Conservation (phyloP, 2,329 filamentous ascomycete species). For the Colletotrichum agaves region DNA sequence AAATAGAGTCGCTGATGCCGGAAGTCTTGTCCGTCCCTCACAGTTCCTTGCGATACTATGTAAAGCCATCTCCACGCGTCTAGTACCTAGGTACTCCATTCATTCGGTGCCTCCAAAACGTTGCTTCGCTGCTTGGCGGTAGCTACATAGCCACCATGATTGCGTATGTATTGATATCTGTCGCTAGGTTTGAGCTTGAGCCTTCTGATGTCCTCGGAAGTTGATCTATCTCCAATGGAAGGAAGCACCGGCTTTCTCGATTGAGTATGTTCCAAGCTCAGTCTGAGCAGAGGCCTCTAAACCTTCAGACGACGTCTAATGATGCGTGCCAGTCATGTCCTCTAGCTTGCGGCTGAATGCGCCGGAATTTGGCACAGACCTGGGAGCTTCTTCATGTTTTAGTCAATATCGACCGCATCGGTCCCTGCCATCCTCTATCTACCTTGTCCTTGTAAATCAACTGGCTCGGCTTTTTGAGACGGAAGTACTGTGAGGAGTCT, state of each 20-base stretch:
- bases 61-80: too few species aligned
- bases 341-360: conserved; percentile 34
- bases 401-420: not conserved
- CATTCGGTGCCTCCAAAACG: not conserved
- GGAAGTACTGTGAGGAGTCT: too few species aligned
- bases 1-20: conserved; percentile 26
- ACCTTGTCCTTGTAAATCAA: too few species aligned
- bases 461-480: too few species aligned
- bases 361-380: conserved; percentile 17
- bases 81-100: not conserved
- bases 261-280: not conserved
- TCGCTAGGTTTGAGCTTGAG: not conserved
- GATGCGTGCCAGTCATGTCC: conserved; percentile 20
- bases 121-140: conserved; percentile 24
- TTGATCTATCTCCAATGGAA: not conserved
- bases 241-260: not conserved
- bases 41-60: too few species aligned
- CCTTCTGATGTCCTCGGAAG: not conserved
- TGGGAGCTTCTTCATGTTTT: conserved; percentile 7
- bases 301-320: conserved; percentile 12
- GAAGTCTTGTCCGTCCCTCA: conserved; percentile 29
- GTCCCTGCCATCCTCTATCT: not conserved
- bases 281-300: not conserved
- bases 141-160: conserved; percentile 33
- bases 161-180: conserved; percentile 27